Conservation (phyloP, 2,329 filamentous ascomycete species). For the Fusarium caatingaense region DNA sequence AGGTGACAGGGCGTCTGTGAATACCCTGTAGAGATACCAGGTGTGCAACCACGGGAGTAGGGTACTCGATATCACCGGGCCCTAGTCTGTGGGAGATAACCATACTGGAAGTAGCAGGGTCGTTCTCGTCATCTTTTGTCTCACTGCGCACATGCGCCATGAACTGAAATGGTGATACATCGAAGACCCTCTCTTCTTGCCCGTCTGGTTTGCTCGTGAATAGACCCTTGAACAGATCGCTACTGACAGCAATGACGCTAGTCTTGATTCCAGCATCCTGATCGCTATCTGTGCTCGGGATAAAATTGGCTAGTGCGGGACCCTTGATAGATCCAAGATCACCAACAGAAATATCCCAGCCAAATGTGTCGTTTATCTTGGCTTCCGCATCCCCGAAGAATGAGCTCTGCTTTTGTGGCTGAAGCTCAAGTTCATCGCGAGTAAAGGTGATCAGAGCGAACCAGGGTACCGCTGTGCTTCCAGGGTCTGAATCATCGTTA, state of each 20-base stretch:
- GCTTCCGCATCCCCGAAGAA: accelerated
- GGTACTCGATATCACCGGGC: background rate
- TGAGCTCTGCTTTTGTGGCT: accelerated
- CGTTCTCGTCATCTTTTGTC: accelerated
- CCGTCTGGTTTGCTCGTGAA: background rate
- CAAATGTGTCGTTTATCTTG: background rate
- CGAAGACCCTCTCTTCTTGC: background rate
- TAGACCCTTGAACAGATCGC: background rate
- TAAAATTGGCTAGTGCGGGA: background rate
- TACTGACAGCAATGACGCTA: background rate
- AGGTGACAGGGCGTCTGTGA: accelerated
- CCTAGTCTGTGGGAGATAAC: background rate
- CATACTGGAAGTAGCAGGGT: background rate
- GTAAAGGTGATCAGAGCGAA: background rate
- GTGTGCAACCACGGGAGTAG: background rate
- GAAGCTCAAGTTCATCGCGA: background rate
- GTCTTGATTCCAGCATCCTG: background rate
- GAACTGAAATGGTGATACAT: background rate
- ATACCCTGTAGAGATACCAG: background rate
- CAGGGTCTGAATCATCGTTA: background rate
- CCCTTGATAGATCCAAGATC: background rate
- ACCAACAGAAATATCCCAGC: background rate
- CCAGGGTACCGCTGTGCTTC: background rate
- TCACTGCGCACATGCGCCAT: background rate
- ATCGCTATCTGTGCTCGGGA: background rate